phyloP scores from a whole-genome alignment of 2,329 filamentous ascomycete species.

The Trichoderma breve region DNA sequence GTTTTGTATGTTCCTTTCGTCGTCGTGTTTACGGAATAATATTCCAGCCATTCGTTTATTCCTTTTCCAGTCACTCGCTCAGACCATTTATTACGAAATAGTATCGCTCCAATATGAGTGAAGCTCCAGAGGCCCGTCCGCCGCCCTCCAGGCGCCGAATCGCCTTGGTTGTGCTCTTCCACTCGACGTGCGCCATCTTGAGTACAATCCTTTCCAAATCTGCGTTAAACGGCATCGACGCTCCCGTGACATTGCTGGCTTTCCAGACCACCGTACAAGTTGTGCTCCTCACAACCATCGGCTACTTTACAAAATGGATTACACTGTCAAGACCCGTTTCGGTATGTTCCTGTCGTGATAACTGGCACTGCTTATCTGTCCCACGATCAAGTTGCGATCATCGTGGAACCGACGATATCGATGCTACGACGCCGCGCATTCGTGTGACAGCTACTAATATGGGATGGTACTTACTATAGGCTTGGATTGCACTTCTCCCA shows the following conservation, averaged over 20 bases:
- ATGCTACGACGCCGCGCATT: neutral
- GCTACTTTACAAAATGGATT: constrained; percentile 14
- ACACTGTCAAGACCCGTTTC: constrained; percentile 8
- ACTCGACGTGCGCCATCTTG: constrained; percentile 14
- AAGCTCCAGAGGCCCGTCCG: neutral
- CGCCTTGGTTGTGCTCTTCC: constrained; percentile 12
- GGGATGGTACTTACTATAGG: neutral
- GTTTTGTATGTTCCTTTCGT: neutral
- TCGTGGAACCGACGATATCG: neutral
- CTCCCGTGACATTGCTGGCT: constrained; percentile 6
- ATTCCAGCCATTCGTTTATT: constrained; percentile 4
- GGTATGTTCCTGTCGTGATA: neutral
- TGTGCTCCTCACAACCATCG: constrained; percentile 4
- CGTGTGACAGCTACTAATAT: neutral
- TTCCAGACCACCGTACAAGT: constrained; percentile 9
- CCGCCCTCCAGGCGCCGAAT: constrained; percentile 11
- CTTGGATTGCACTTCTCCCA: constrained; percentile 15
- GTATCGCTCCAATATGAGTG: neutral
- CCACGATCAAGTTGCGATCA: neutral
- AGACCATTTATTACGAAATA: neutral
- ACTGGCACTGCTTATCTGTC: neutral
- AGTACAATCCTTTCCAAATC: constrained; percentile 15
- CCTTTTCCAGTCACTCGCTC: constrained; percentile 1
- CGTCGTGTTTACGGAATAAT: neutral
- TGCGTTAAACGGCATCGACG: constrained; percentile 7